phyloP scores from a whole-genome alignment of 2,329 filamentous ascomycete genomes.

The Zalaria sp. region DNA sequence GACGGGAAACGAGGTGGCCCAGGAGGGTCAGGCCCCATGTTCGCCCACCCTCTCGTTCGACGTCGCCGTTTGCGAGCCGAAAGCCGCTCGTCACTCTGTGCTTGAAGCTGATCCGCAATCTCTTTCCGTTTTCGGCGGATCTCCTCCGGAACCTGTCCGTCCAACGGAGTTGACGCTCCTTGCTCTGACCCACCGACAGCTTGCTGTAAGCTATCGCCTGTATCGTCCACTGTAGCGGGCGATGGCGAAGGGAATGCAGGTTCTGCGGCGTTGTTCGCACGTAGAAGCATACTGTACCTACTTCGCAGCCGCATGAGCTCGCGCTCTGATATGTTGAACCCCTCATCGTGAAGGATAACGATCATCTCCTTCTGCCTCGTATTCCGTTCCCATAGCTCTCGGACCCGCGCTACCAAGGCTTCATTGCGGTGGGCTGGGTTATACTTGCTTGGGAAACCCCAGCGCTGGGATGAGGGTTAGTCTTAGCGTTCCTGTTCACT shows the following conservation, averaged over 20 bases:
- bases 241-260: neutral
- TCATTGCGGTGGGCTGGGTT: slow-evolving; percentile 58
- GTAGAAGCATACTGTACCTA: slow-evolving; percentile 39
- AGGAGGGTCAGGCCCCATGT: slow-evolving; percentile 51
- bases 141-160: slow-evolving; percentile 16
- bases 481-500: no score
- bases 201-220: no score
- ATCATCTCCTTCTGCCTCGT: slow-evolving; percentile 61
- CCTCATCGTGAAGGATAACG: slow-evolving; percentile 53
- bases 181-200: no score
- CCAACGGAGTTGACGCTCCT: no score
- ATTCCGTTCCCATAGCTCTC: slow-evolving; percentile 67
- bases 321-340: slow-evolving; percentile 56
- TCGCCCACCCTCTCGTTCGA: slow-evolving; percentile 53
- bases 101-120: slow-evolving; percentile 14
- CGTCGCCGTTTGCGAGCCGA: slow-evolving; percentile 51
- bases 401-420: slow-evolving; percentile 52
- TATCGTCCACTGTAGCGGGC: no score
- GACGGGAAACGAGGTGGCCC: slow-evolving; percentile 64
- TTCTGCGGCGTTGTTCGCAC: slow-evolving; percentile 3
- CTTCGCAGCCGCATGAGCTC: slow-evolving; percentile 57
- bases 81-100: slow-evolving; percentile 45
- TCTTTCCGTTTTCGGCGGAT: slow-evolving; percentile 29
- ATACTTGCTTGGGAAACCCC: slow-evolving; percentile 66
- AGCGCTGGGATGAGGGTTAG: slow-evolving; percentile 31